phyloP scores from a whole-genome alignment of 148 eudicot genomes.

The Rhododendron kiyosumense region DNA sequence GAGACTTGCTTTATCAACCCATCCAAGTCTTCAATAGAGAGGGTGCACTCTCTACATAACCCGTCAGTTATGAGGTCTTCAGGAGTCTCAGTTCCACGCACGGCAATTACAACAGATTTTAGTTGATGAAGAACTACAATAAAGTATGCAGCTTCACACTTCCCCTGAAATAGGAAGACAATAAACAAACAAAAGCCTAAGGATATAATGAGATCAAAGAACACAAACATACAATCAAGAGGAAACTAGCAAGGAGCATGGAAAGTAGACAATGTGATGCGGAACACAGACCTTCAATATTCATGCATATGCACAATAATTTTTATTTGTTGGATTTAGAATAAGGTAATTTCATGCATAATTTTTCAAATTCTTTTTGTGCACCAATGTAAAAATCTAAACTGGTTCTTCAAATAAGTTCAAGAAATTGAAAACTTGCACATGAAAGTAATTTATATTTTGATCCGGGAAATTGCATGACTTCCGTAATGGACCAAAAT shows the following conservation, averaged over 20 bases:
- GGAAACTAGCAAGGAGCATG: conserved; percentile 3
- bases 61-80: conserved; percentile 84
- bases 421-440: not conserved
- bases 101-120: conserved; percentile 56
- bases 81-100: conserved; percentile 78
- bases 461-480: not conserved
- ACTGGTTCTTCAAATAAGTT: not conserved
- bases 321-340: not conserved
- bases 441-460: too few species aligned
- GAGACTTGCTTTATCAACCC: conserved; percentile 56
- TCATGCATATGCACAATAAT: not conserved
- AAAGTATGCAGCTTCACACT: conserved; percentile 74
- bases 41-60: conserved; percentile 63
- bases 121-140: conserved; percentile 53
- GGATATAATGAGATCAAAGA: not conserved
- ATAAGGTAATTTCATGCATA: not conserved
- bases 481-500: not conserved
- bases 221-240: not conserved
- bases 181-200: not conserved
- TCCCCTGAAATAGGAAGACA: conserved; percentile 32
- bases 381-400: not conserved
- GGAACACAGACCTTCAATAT: not conserved
- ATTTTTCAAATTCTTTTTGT: too few species aligned
- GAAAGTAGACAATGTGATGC: not conserved
- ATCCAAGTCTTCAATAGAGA: conserved; percentile 55